A percentile compares a stretch with the other conserved stretches of the same genome.
These are phyloP conservation scores for Yamadazyma takamatsuzukensis DNA, from an alignment of 805 yeast genomes.

Conservation along the genomic window DNA sequence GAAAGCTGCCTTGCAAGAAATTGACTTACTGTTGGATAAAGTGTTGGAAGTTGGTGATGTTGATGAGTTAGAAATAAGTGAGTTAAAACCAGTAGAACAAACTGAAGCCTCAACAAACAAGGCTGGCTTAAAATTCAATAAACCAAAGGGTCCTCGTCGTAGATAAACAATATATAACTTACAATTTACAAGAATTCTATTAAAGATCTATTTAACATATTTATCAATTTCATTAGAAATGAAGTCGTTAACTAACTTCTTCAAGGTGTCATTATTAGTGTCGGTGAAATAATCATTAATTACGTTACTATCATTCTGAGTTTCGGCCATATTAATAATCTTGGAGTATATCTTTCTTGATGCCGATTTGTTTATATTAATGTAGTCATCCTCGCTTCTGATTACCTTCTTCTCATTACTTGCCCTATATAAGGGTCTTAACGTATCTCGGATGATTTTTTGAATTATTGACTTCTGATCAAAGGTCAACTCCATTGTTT, in stretches of 20 bases:
- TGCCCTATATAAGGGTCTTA: conserved; percentile 47
- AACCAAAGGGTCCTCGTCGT: conserved; percentile 70
- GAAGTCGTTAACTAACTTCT: conserved; percentile 19
- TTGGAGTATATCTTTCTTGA: conserved; percentile 55
- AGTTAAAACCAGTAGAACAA: conserved; percentile 25
- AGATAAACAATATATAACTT: conserved; percentile 17
- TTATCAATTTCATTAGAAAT: conserved; percentile 19
- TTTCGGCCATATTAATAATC: conserved; percentile 15
- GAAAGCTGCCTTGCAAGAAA: conserved; percentile 25
- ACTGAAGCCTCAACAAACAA: conserved; percentile 6
- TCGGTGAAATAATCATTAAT: conserved; percentile 17
- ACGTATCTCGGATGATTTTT: conserved; percentile 46
- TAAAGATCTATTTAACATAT: conserved; percentile 2
- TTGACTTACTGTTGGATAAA: conserved; percentile 33
- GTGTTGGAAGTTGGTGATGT: conserved; percentile 71
- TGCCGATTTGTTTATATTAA: conserved; percentile 57
- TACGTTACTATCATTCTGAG: conserved; percentile 6
- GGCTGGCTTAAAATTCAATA: conserved; percentile 39
- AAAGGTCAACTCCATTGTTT: conserved; percentile 19
- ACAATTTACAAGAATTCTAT: background rate
- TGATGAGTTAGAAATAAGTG: conserved; percentile 58
- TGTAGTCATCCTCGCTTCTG: conserved; percentile 41
- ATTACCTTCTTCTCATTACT: conserved; percentile 22
- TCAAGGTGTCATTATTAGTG: conserved; percentile 13
- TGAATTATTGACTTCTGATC: conserved; percentile 58